These are phyloP conservation scores for Melastoma malabathricum DNA, from an alignment of 345 rosid species.

Conservation along the genomic window DNA sequence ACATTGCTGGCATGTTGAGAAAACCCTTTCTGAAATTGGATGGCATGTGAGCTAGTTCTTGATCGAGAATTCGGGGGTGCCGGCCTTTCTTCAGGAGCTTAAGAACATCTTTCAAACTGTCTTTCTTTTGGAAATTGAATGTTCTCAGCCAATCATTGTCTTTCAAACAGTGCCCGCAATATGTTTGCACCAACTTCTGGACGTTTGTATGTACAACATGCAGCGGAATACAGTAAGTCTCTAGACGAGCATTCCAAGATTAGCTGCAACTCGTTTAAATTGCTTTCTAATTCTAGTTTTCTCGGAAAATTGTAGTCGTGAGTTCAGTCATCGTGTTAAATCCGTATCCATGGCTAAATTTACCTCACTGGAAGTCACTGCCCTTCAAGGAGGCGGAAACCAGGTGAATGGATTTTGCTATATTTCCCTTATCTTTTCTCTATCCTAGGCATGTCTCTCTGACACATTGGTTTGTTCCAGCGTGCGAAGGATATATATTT, in stretches of 20 bases:
- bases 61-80: too few relatives aligned
- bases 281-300: background rate
- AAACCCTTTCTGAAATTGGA: too few relatives aligned
- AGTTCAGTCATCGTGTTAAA: conserved; percentile 91
- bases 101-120: too few relatives aligned
- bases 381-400: conserved; percentile 93
- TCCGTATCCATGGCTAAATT: conserved; percentile 94
- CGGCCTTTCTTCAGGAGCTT: too few relatives aligned
- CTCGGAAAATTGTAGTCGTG: conserved; percentile 42
- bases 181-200: conserved; percentile 95
- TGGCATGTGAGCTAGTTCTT: too few relatives aligned
- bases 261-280: background rate
- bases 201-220: conserved; percentile 91
- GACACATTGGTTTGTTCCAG: conserved; percentile 17
- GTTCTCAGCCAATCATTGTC: conserved; percentile 10
- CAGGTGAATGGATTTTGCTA: conserved; percentile 32
- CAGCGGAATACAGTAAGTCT: conserved; percentile 94
- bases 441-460: background rate
- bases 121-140: too few relatives aligned
- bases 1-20: too few relatives aligned
- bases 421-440: background rate
- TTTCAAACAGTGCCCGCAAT: conserved; percentile 80
- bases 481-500: conserved; percentile 72
- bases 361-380: conserved; percentile 67
- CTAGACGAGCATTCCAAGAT: background rate